These are phyloP conservation scores for Geotrichum klebahnii DNA, from an alignment of 1,139 yeast species.

Conservation along the genomic window DNA sequence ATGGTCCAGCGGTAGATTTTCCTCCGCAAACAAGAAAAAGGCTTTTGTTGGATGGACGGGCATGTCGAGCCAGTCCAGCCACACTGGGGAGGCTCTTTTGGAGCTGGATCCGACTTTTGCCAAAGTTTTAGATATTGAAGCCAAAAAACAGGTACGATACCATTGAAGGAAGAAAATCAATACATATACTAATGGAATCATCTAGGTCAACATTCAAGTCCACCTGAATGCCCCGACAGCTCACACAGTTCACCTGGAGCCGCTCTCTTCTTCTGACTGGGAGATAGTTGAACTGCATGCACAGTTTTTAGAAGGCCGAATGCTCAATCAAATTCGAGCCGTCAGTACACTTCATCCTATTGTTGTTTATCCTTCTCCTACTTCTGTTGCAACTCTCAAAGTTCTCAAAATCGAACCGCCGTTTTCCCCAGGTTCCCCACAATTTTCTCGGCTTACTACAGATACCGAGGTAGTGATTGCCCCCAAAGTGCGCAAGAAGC, in stretches of 20 bases:
- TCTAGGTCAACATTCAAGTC: constrained; percentile 40
- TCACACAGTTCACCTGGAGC: constrained; percentile 68
- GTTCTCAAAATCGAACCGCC: constrained; percentile 60
- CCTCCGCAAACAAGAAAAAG: constrained; percentile 30
- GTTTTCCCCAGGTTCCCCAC: constrained; percentile 25
- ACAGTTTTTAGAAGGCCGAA: constrained; percentile 64
- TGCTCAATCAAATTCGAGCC: constrained; percentile 77
- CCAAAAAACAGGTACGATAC: constrained; percentile 37
- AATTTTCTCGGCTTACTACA: constrained; percentile 60
- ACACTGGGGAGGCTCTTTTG: constrained; percentile 39
- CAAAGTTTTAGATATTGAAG: constrained; percentile 43
- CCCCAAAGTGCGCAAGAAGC: constrained; percentile 57
- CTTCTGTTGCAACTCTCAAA: constrained; percentile 58
- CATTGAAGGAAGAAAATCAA: not conserved
- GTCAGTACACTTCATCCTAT: constrained; percentile 58
- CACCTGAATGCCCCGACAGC: constrained; percentile 50
- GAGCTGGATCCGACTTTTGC: constrained; percentile 60
- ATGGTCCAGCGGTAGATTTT: constrained; percentile 38
- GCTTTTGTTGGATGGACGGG: constrained; percentile 71
- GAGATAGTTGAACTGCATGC: constrained; percentile 85
- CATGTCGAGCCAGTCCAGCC: constrained; percentile 33
- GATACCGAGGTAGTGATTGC: constrained; percentile 80
- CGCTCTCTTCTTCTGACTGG: constrained; percentile 79
- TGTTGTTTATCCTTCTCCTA: constrained; percentile 67
- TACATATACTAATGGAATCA: not conserved